Evolutionary conservation across 1,139 yeast genomes (phyloP), one percentile per base, ranked within the genome.

Genomic region (Pneumocystis oryctolagi): DNA sequence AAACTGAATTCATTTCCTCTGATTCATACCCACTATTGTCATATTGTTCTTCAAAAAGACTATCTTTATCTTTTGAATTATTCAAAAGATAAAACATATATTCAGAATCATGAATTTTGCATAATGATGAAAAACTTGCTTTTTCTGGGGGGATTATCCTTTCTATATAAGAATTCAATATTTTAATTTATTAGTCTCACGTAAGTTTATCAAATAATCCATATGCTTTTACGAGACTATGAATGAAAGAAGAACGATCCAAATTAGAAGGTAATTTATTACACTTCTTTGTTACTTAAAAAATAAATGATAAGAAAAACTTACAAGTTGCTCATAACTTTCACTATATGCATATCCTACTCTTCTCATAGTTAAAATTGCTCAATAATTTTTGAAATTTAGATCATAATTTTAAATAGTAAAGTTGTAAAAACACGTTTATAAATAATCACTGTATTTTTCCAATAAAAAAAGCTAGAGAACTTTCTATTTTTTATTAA

Each of bases 241-340:
- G 71, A 0, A 81, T 79, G 30, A 82, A 71, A 2, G 80, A 73
- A 12, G 82, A 81, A 12, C 87, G 72, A 1, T 79, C 81, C 14
- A 70, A 8, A 28, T 63, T 35, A 35, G 42, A 57, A 28, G 59
- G 42, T 20, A 35, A 8, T 4, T 35, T 57, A 20, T 57, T 30
- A 25, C 59, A 57, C 40, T 57, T 39, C 25, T 25, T 57, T 57
- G n/a, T 57, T 20, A 35, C 6, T 18, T 30, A 57, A 20, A n/a
- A 70, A 67, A 83, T 83, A 0, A 85, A 75, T 6, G 12, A 14
- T 34, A 0, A 86, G 86, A 2, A 82, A 72, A 37, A 73, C 40
- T 37, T 12, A 71, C 68, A 68, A 78, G 67, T 70, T 74, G 2
- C 70, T 76, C 61, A 76, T 78, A 66, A 55, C 64, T 67, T 18